phyloP scores from a whole-genome alignment of 1,139 yeast species.

The Sugiyamaella castrensis region DNA sequence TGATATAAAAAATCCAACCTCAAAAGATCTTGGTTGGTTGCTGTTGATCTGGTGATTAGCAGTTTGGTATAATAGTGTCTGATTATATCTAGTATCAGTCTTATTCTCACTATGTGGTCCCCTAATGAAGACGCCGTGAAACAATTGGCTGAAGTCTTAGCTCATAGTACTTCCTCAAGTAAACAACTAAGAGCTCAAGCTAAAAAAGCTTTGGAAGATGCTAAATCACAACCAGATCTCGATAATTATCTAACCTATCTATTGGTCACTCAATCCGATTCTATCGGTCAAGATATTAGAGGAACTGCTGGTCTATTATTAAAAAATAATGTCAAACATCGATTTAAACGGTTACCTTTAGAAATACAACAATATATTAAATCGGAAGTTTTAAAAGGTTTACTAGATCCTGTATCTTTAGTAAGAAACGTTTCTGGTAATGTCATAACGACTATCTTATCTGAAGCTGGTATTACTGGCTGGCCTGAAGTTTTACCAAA shows the following conservation, averaged over 20 bases:
- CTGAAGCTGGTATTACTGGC: constrained; percentile 61
- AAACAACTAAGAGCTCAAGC: constrained; percentile 54
- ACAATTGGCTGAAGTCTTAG: constrained; percentile 61
- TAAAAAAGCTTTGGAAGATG: constrained; percentile 60
- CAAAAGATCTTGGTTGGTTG: too few species aligned
- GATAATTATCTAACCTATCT: constrained; percentile 75
- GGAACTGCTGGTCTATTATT: constrained; percentile 88
- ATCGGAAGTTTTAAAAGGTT: constrained; percentile 64
- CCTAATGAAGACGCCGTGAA: constrained; percentile 60
- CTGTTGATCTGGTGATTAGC: too few species aligned
- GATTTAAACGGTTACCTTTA: constrained; percentile 31
- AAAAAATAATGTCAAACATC: constrained; percentile 61
- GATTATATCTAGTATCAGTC: too few species aligned
- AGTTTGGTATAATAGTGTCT: too few species aligned
- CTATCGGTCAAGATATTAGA: constrained; percentile 55
- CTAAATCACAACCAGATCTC: constrained; percentile 67
- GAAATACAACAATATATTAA: constrained; percentile 55
- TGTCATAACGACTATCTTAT: constrained; percentile 78
- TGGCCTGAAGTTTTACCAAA: constrained; percentile 78
- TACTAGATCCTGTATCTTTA: constrained; percentile 54
- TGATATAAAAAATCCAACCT: too few species aligned
- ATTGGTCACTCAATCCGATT: constrained; percentile 52
- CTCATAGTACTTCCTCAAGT: constrained; percentile 62
- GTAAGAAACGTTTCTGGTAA: constrained; percentile 88
- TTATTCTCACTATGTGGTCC: constrained; percentile 51